Evolutionary conservation across 805 yeast species (phyloP).

Genomic region (Candida coquimbonensis): DNA sequence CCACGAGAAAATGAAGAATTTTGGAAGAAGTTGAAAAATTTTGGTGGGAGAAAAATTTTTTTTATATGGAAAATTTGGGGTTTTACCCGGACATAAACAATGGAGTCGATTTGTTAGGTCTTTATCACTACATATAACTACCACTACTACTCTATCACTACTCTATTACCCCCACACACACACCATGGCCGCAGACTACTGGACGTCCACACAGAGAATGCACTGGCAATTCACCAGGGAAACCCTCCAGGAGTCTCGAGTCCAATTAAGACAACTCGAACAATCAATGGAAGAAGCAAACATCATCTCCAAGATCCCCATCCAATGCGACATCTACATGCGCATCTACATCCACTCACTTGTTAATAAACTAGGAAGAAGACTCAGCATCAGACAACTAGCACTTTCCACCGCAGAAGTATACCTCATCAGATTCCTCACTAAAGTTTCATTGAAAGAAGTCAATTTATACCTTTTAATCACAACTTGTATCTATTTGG

Average conservation of each 20-base stretch:
- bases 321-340: conserved; percentile 44
- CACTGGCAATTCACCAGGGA: conserved; percentile 78
- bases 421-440: conserved; percentile 70
- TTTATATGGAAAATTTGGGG: background rate
- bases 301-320: conserved; percentile 32
- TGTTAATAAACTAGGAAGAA: conserved; percentile 69
- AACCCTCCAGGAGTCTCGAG: conserved; percentile 40
- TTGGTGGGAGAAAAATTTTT: background rate
- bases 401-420: conserved; percentile 87
- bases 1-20: conserved; percentile 40
- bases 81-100: background rate
- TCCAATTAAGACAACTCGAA: conserved; percentile 32
- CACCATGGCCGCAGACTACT: conserved; percentile 71
- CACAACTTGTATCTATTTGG: conserved; percentile 80
- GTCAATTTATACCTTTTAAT: conserved; percentile 74
- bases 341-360: conserved; percentile 75
- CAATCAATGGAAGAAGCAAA: conserved; percentile 32
- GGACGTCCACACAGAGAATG: conserved; percentile 76
- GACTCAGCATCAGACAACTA: conserved; percentile 71
- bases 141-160: background rate
- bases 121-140: background rate
- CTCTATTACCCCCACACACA: too few species aligned
- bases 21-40: background rate
- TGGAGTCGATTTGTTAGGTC: background rate
- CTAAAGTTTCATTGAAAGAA: conserved; percentile 68